A percentile compares a stretch with the other conserved stretches of the same genome.
Evolutionary conservation across 352 stramenopile species (phyloP).

Genomic region (Phytopythium kandeliae): DNA sequence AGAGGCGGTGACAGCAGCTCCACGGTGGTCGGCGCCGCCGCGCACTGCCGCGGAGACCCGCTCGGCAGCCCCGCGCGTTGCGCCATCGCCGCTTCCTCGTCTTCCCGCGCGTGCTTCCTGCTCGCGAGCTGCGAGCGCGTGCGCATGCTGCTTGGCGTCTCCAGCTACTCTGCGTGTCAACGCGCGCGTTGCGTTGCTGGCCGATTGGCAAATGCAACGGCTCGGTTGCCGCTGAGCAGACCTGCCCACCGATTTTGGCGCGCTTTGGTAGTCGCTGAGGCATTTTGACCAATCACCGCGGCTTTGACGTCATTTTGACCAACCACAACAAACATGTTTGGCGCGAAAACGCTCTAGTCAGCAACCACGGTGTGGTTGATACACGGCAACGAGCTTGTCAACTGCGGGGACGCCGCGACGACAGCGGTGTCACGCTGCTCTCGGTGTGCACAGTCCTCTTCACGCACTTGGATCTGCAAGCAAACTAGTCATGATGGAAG

Average conservation of each 20-base stretch:
- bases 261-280: not conserved
- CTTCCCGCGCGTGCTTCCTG: not conserved
- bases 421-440: too few relatives aligned
- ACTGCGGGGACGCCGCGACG: too few relatives aligned
- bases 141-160: constrained; percentile 4
- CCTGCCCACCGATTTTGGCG: not conserved
- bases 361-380: not conserved
- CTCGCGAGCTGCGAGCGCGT: constrained; percentile 6
- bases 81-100: not conserved
- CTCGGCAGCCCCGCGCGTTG: not conserved
- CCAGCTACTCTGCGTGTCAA: not conserved
- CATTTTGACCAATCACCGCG: constrained; percentile 2
- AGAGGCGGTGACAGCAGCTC: constrained; percentile 1
- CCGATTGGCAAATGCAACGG: constrained; percentile 3
- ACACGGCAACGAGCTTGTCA: not conserved
- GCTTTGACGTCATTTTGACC: not conserved
- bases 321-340: not conserved
- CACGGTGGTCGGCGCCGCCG: not conserved
- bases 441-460: too few relatives aligned
- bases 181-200: not conserved
- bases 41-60: not conserved
- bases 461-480: too few relatives aligned
- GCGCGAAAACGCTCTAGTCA: too few relatives aligned
- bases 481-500: too few relatives aligned
- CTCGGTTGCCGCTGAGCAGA: too few relatives aligned